phyloP scores from a whole-genome alignment of 345 rosid species.

The Murraya paniculata region DNA sequence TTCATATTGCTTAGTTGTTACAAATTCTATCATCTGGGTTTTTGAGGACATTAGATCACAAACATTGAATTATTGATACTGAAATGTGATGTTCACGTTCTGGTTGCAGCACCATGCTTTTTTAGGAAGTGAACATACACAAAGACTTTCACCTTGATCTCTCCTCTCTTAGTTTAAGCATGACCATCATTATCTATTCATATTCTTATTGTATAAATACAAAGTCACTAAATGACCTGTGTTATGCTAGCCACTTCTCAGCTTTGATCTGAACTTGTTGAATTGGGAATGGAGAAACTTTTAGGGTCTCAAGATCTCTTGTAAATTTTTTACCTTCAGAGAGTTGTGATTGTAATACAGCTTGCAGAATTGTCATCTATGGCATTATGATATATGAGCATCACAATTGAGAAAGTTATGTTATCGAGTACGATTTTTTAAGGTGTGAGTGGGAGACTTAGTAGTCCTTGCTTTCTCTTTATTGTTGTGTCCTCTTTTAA shows the following conservation, averaged over 20 bases:
- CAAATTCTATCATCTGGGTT: not conserved
- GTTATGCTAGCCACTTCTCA: not conserved
- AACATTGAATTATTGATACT: not conserved
- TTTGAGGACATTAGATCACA: not conserved
- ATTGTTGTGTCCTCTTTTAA: not conserved
- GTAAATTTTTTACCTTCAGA: not conserved
- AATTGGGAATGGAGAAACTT: not conserved
- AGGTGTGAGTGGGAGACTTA: not conserved
- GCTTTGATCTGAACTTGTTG: not conserved
- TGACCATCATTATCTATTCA: not conserved
- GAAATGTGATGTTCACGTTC: constrained; percentile 1
- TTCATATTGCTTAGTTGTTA: not conserved
- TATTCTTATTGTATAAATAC: not conserved
- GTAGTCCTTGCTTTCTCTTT: not conserved
- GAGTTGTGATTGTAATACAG: not conserved
- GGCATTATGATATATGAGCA: not conserved
- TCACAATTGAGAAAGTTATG: not conserved
- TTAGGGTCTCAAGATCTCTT: not conserved
- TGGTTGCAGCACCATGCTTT: not conserved
- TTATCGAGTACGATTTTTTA: not conserved
- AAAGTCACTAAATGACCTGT: not conserved
- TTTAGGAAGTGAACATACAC: not conserved
- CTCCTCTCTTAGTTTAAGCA: not conserved
- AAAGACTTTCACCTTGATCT: not conserved
- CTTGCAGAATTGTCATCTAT: not conserved